Base-by-base conservation (phyloP, 495 filamentous ascomycete species). In the Parachaetomium inaequale region DNA sequence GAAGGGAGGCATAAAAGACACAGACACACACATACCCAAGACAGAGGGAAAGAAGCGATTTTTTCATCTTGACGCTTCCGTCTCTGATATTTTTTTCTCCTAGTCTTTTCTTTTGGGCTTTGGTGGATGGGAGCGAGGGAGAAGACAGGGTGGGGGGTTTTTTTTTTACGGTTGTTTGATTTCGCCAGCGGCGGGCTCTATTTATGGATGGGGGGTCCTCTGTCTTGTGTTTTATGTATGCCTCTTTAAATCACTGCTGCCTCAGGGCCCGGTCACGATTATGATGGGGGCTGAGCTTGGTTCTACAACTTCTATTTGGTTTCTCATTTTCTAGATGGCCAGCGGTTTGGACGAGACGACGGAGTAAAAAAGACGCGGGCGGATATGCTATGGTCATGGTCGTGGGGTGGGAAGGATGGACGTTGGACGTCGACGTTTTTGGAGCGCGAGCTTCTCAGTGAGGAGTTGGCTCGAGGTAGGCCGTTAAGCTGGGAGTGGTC, bases 171-270 rank as follows among this genome's bases (percentile, higher is more conserved):
- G 31, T n/a, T n/a, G n/a, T n/a, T n/a, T 34, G 29, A 46, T 34
- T 31, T 31, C 32, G n/a, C 17, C 40, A 47, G n/a, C 21, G 53
- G 53, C 53, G 36, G 19, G 34, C 21, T 21, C 10, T 26, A 28
- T n/a, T n/a, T 34, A 2, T 0, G 17, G 54, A 42, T 7, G 54
- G 29, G 7, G n/a, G 38, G 23, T 34, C 23, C 23, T 25, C 23
- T 40, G 10, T 38, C 17, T 10, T 25, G 36, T 47, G 36, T 40
- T 26, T 36, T 19, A 21, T 8, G 14, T 36, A 25, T 36, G 29
- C 14, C 28, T 15, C 26, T 38, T 38, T 38, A 47, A 34, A 25
- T 49, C 21, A 59, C 56, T 21, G 50, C 56, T 59, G 56, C 56
- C 56, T 50, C 56, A 49, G 43, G 56, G 56, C 56, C 43, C 15